These are phyloP conservation scores for Ceratobasidium papillatum DNA, from an alignment of 1,284 basidiomycete genomes.

Conservation along the genomic window DNA sequence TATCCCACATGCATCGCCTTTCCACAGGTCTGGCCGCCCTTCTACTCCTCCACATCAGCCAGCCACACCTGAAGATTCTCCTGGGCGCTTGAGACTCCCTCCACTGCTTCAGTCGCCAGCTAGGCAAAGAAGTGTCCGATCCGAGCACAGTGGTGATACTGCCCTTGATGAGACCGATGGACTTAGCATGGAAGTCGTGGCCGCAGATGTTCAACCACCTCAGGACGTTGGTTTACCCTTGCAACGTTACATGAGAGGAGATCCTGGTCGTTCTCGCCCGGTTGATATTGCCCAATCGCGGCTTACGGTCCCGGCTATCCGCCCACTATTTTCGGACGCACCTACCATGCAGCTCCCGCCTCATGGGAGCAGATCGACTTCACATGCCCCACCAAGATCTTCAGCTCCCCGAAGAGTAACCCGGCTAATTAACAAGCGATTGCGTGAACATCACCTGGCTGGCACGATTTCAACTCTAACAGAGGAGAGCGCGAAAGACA, in stretches of 20 bases:
- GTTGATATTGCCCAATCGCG: slow-evolving; percentile 13
- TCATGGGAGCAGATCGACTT: slow-evolving; percentile 32
- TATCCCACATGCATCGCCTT: slow-evolving; percentile 31
- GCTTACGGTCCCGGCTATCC: slow-evolving; percentile 21
- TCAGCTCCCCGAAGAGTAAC: slow-evolving; percentile 33
- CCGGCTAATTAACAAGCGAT: slow-evolving; percentile 34
- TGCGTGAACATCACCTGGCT: slow-evolving; percentile 41
- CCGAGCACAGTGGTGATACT: slow-evolving; percentile 38
- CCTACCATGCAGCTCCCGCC: slow-evolving; percentile 14
- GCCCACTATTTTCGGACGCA: not conserved
- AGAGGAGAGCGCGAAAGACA: slow-evolving; percentile 29
- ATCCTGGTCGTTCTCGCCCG: not conserved
- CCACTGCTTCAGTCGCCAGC: slow-evolving; percentile 39
- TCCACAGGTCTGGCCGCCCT: slow-evolving; percentile 1
- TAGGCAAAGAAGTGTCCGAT: slow-evolving; percentile 24
- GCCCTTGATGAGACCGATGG: slow-evolving; percentile 39
- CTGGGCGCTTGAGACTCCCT: slow-evolving; percentile 38
- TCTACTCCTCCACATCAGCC: slow-evolving; percentile 33
- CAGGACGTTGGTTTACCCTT: slow-evolving; percentile 11
- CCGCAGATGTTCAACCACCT: slow-evolving; percentile 33
- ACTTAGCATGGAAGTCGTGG: slow-evolving; percentile 40
- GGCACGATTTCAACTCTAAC: slow-evolving; percentile 40
- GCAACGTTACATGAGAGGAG: not conserved
- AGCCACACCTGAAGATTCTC: slow-evolving; percentile 23
- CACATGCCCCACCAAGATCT: slow-evolving; percentile 25